Evolutionary conservation across 1,284 basidiomycete genomes (phyloP).

Genomic region (Microbotryomycetes sp.): DNA sequence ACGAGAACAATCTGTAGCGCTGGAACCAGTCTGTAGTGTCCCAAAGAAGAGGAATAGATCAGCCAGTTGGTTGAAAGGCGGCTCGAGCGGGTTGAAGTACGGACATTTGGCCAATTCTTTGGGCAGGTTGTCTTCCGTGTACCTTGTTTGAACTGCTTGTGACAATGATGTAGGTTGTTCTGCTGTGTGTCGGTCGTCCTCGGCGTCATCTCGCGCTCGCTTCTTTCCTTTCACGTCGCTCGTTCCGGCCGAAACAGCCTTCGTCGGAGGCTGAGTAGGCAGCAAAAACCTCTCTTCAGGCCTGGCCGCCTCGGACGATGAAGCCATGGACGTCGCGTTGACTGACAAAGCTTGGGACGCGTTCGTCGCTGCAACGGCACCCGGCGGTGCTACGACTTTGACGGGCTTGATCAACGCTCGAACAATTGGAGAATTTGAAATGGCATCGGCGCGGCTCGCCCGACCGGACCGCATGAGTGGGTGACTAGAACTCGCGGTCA

Average conservation of each 20-base stretch:
- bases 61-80: neutral
- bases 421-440: constrained; percentile 25
- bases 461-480: neutral
- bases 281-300: neutral
- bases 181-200: neutral
- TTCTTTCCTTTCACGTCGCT: constrained; percentile 22
- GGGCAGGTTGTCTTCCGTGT: constrained; percentile 15
- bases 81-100: neutral
- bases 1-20: constrained; percentile 67
- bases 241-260: neutral
- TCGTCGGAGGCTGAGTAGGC: constrained; percentile 19
- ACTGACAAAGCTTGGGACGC: neutral
- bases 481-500: neutral
- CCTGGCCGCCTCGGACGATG: neutral
- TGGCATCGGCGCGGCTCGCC: constrained; percentile 8
- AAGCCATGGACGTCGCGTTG: neutral
- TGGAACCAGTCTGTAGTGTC: constrained; percentile 66
- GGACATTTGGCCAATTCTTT: constrained; percentile 30
- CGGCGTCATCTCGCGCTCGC: constrained; percentile 10
- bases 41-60: neutral
- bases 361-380: neutral
- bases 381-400: neutral
- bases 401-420: constrained; percentile 26
- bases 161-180: neutral
- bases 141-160: constrained; percentile 6